These are phyloP conservation scores for Mucor velutinosus DNA, from an alignment of 371 early-diverging fungal genomes.

Conservation along the genomic window DNA sequence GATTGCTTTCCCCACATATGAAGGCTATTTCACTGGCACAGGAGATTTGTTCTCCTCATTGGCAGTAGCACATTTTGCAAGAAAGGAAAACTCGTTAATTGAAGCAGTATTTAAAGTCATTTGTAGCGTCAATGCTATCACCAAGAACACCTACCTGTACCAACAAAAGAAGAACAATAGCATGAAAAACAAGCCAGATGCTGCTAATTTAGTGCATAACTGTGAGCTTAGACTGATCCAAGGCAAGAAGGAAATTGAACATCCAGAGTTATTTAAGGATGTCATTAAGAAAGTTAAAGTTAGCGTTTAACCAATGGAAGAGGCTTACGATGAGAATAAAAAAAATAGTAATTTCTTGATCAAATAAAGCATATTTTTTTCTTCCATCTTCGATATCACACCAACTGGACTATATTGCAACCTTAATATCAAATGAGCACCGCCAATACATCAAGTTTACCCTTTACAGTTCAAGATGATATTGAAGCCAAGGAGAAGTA, in stretches of 20 bases:
- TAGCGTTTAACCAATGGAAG: neutral
- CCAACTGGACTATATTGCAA: neutral
- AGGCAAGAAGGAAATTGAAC: conserved; percentile 65
- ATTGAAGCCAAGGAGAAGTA: conserved; percentile 24
- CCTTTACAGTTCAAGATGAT: conserved; percentile 29
- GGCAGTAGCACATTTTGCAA: conserved; percentile 61
- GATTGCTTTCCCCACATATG: conserved; percentile 76
- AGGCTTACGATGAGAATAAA: neutral
- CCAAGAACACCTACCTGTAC: conserved; percentile 60
- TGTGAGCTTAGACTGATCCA: conserved; percentile 71
- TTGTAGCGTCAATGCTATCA: conserved; percentile 73
- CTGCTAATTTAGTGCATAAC: conserved; percentile 46
- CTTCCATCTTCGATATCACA: neutral
- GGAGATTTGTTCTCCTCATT: conserved; percentile 89
- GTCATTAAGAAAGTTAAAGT: conserved; percentile 3
- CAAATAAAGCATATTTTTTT: neutral
- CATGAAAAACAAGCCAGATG: conserved; percentile 30
- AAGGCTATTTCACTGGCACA: conserved; percentile 88
- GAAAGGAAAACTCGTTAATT: conserved; percentile 16
- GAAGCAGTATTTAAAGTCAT: conserved; percentile 62
- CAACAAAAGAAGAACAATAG: conserved; percentile 36
- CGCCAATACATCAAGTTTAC: conserved; percentile 10
- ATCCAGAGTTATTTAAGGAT: conserved; percentile 36
- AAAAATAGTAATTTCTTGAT: neutral
- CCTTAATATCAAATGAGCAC: neutral